Evolutionary conservation across 192 early-diverging fungal genomes (phyloP).

Genomic region (Coemansia sp.): DNA sequence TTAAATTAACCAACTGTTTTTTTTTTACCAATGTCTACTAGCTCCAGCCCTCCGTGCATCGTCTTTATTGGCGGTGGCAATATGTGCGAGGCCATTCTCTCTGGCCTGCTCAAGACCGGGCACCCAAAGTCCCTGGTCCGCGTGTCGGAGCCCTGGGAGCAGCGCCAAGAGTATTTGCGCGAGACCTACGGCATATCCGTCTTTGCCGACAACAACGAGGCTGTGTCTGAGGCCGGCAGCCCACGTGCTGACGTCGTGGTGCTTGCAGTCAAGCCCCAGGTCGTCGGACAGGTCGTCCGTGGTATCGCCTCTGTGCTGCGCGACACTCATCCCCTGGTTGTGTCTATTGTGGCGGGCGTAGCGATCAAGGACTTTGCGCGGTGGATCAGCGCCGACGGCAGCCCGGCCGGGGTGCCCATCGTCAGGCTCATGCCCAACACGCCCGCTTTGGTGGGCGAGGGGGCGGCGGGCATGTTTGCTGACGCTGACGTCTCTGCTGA

Average conservation of each 20-base stretch:
- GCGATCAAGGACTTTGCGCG: constrained; percentile 66
- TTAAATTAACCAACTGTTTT: background rate
- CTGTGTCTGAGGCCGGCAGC: constrained; percentile 51
- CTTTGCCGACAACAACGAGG: constrained; percentile 61
- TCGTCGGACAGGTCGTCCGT: constrained; percentile 67
- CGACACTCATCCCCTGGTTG: constrained; percentile 63
- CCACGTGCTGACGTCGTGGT: constrained; percentile 66
- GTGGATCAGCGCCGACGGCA: constrained; percentile 60
- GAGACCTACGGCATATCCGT: constrained; percentile 63
- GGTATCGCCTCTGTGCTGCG: constrained; percentile 56
- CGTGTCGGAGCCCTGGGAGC: constrained; percentile 76
- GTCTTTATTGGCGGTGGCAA: constrained; percentile 90
- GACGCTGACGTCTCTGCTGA: constrained; percentile 54
- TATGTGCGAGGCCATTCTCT: constrained; percentile 92
- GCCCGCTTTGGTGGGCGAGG: constrained; percentile 84
- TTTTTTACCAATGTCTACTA: background rate
- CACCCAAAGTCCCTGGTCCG: constrained; percentile 66
- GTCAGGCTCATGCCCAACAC: constrained; percentile 95
- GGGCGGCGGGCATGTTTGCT: constrained; percentile 84
- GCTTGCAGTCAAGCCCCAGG: constrained; percentile 91
- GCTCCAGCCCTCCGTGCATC: constrained; percentile 31
- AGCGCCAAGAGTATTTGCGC: constrained; percentile 63
- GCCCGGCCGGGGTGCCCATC: constrained; percentile 43
- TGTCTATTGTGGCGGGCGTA: constrained; percentile 92
- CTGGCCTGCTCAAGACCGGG: constrained; percentile 76